Base-by-base conservation (phyloP, 768 basidiomycete species). In the Lentinula boryana region DNA sequence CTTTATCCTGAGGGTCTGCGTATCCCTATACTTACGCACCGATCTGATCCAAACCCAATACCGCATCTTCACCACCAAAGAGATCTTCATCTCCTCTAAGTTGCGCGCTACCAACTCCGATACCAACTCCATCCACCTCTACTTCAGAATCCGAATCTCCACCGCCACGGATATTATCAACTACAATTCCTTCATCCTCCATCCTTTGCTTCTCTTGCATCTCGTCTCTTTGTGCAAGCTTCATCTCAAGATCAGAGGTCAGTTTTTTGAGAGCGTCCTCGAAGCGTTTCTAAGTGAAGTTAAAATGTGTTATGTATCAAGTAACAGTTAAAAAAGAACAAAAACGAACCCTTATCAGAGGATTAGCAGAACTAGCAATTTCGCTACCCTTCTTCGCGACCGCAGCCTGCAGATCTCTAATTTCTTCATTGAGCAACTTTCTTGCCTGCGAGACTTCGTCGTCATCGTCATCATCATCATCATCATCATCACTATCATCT, bases 211-310 rank as follows among this genome's bases (percentile, higher is more conserved):
- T 80, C 73, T 93, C 91, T 67, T 84, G 86, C 70, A 93, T 74
- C 66, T 89, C 89, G 64, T 93, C 91, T 60, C 88, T 80, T 69
- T 93, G 92, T 0, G 81, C 81, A 9, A 81, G 75, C 70, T 95
- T 95, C 82, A 87, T 86, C 64, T 95, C 94, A 33, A 95, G 76
- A 69, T 97, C 94, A 38, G 85, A 83, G 10, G 86, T 83, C 52
- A 97, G 79, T 73, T 96, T 97, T 78, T 87, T 91, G 67, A 95
- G 73, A 16, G 91, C 89, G 69, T 96, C 95, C 70, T 95, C 93
- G 73, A 96, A 95, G 38, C 94, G 94, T 83, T 89, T 89, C 89
- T 95, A 67, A 5, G 18, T n/a, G 16, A 55, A 61, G 21, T 40
- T 31, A 48, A 32, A 40, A 5, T 38, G 56, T 54, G 62, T 31